Percentiles rank a stretch among this genome's conserved stretches.
Evolutionary conservation across 768 basidiomycete species (phyloP).

Genomic region (Tremella mesenterica): DNA sequence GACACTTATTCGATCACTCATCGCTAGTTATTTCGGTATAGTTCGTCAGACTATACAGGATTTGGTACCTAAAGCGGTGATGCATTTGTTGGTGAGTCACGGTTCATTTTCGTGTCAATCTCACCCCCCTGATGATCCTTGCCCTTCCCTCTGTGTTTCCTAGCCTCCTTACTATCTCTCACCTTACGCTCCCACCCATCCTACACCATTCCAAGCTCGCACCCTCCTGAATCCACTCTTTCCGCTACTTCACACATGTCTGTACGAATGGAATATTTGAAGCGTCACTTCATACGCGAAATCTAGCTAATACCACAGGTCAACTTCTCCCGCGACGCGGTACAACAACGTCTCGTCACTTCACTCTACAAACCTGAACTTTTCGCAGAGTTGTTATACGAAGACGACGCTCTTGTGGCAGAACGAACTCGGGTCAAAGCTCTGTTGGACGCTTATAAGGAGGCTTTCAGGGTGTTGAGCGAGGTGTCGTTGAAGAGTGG

Average conservation of each 20-base stretch:
- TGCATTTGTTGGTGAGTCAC: constrained; percentile 57
- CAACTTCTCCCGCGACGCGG: constrained; percentile 89
- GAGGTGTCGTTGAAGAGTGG: constrained; percentile 41
- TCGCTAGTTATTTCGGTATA: constrained; percentile 90
- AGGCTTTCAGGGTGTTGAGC: constrained; percentile 44
- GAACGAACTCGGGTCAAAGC: constrained; percentile 91
- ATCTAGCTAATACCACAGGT: too few species aligned
- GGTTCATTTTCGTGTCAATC: not conserved
- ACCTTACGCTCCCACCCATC: too few species aligned
- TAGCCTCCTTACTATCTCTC: too few species aligned
- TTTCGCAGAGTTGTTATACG: constrained; percentile 81
- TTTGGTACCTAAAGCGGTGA: constrained; percentile 92
- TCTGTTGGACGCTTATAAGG: constrained; percentile 89
- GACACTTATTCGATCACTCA: constrained; percentile 82
- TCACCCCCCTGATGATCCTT: too few species aligned
- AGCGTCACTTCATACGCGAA: too few species aligned
- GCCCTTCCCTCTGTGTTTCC: too few species aligned
- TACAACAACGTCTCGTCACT: constrained; percentile 93
- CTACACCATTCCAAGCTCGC: too few species aligned
- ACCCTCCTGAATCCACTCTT: not conserved
- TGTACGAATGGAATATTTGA: too few species aligned
- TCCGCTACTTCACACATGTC: too few species aligned
- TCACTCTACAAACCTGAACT: constrained; percentile 88
- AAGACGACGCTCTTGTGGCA: constrained; percentile 89
- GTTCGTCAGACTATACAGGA: constrained; percentile 95